phyloP scores from a whole-genome alignment of 306 rosid genomes.

The Pterocarpus santalinus region DNA sequence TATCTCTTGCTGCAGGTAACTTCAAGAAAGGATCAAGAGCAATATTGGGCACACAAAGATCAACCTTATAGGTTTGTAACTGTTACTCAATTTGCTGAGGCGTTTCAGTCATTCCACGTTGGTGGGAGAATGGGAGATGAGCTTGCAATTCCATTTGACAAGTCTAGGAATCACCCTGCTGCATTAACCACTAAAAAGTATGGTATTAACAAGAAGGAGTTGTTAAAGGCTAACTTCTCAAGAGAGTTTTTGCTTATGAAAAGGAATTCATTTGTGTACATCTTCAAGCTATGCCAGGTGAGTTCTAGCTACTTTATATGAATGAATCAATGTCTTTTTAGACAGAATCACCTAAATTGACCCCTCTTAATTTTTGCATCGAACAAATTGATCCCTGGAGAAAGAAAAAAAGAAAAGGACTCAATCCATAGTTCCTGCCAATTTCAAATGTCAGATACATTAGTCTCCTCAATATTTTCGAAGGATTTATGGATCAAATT shows the following conservation, averaged over 20 bases:
- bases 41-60: constrained; percentile 58
- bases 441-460: too few species aligned
- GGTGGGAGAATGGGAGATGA: constrained; percentile 51
- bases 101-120: constrained; percentile 58
- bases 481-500: too few species aligned
- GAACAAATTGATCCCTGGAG: too few species aligned
- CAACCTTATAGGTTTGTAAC: constrained; percentile 55
- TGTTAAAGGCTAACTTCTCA: constrained; percentile 63
- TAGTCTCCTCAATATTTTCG: too few species aligned
- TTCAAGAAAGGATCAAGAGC: constrained; percentile 68
- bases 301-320: constrained; percentile 8
- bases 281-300: constrained; percentile 60
- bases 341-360: too few species aligned
- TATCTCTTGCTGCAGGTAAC: constrained; percentile 56
- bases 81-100: constrained; percentile 59
- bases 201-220: constrained; percentile 54
- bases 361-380: too few species aligned
- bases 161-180: constrained; percentile 62
- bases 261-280: constrained; percentile 58
- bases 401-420: too few species aligned
- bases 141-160: constrained; percentile 62
- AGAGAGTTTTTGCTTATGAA: constrained; percentile 70
- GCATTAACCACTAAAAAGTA: constrained; percentile 60
- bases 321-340: background rate
- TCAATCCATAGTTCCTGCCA: too few species aligned